Base-by-base conservation (phyloP, 1,284 basidiomycete genomes). In the Ganoderma resinaceum region DNA sequence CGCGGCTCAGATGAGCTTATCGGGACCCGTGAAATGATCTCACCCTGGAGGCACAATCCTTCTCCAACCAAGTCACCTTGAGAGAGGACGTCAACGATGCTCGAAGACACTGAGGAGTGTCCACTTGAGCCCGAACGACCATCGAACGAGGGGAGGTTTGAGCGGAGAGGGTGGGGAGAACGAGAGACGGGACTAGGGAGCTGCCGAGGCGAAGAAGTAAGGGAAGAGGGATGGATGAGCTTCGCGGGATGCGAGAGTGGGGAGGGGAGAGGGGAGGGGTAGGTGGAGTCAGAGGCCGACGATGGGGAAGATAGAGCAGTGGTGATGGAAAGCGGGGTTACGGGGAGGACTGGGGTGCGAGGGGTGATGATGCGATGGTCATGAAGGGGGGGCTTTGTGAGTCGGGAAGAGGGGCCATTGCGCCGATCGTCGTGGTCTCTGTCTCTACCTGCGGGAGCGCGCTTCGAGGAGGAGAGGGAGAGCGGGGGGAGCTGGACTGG, bases 1-100 rank as follows among this genome's bases (percentile, higher is more conserved):
- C 70, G 69, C 69, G 76, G 75, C 67, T 75, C 73, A 58, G 73
- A 75, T 69, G 73, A 70, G 72, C 71, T 78, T 72, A 82, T 79
- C 62, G 82, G 79, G 65, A 91, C 88, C 61, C 87, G 83, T 63
- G 84, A 82, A 64, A 94, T 85, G 66, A 76, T 74, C 79, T 94
- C 89, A 67, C 87, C 90, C 75, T 90, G 89, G 42, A 95, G 84
- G 20, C 74, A 74, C 67, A 88, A 80, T 52, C 88, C 91, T 69
- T 90, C 84, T 53, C 91, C 91, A 35, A 95, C 88, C 73, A 88
- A 73, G 74, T 95, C 93, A 46, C 92, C 92, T 3, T 86, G 86
- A 52, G 80, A 81, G 65, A 95, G 84, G 66, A 94, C 86, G 76
- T 93, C 91, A 68, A 91, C 89, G 64, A 87, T 78, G 70, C 72